These are phyloP conservation scores for Dillenia turbinata DNA, from an alignment of 164 flowering plant genomes.

Conservation along the genomic window DNA sequence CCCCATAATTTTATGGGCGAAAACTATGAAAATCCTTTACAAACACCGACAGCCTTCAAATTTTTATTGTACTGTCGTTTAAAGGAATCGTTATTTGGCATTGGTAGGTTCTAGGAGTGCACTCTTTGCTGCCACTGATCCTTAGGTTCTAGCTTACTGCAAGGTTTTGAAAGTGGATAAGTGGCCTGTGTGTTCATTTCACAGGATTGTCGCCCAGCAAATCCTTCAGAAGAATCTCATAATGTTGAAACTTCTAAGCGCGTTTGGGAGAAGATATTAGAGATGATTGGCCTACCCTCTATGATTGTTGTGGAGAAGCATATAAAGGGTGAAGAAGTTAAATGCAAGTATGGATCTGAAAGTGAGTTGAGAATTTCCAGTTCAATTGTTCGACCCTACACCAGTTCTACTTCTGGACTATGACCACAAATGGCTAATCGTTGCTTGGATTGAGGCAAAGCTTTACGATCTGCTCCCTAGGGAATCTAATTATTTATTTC, in stretches of 20 bases:
- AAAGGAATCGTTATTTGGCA: no score
- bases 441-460: no score
- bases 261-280: slow-evolving; percentile 96
- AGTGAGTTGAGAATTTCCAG: no score
- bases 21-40: no score
- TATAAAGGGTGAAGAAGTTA: slow-evolving; percentile 68
- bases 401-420: no score
- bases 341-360: slow-evolving; percentile 46
- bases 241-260: slow-evolving; percentile 52
- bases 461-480: no score
- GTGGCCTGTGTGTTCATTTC: slow-evolving; percentile 89
- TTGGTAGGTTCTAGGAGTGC: slow-evolving; percentile 83
- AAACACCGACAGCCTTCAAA: no score
- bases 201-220: slow-evolving; percentile 83
- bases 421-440: no score
- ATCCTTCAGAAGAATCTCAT: slow-evolving; percentile 95
- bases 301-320: slow-evolving; percentile 84
- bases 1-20: no score
- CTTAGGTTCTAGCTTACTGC: slow-evolving; percentile 83
- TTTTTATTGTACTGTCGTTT: no score
- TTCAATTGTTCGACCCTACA: no score
- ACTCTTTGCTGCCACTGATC: slow-evolving; percentile 93
- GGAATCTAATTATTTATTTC: no score
- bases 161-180: slow-evolving; percentile 77
- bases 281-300: slow-evolving; percentile 77